phyloP scores from a whole-genome alignment of 805 yeast genomes.

The Lipomyces lipofer region DNA sequence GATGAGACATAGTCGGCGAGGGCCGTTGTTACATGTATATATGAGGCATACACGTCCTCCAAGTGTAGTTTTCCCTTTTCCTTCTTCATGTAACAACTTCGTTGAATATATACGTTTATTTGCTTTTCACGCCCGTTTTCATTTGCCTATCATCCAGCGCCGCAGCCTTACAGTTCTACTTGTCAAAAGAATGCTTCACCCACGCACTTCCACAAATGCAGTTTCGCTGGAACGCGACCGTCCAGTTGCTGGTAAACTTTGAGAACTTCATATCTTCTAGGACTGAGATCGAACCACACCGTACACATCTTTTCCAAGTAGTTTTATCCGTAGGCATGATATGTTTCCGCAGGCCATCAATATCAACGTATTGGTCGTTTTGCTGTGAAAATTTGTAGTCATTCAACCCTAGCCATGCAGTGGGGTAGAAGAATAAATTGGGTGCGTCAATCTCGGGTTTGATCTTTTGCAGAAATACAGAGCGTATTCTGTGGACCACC shows the following conservation, averaged over 20 bases:
- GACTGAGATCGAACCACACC: conserved; percentile 55
- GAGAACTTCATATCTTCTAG: conserved; percentile 39
- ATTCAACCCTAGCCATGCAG: conserved; percentile 59
- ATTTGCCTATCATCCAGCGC: not conserved
- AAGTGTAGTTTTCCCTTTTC: not conserved
- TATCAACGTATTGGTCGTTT: conserved; percentile 12
- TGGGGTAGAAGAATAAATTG: conserved; percentile 62
- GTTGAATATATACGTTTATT: not conserved
- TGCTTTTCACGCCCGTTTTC: too few relatives aligned
- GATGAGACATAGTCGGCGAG: too few relatives aligned
- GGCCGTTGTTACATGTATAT: too few relatives aligned
- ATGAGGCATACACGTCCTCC: too few relatives aligned
- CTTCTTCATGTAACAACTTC: not conserved
- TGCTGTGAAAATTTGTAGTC: conserved; percentile 1
- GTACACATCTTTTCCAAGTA: conserved; percentile 48
- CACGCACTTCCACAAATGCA: conserved; percentile 64
- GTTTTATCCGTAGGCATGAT: conserved; percentile 42
- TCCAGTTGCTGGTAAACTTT: conserved; percentile 45
- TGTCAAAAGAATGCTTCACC: too few relatives aligned
- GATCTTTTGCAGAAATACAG: conserved; percentile 48
- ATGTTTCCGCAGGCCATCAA: conserved; percentile 44
- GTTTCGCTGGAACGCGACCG: conserved; percentile 66
- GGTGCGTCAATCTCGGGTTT: conserved; percentile 52
- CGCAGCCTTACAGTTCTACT: too few relatives aligned
- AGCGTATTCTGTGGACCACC: conserved; percentile 45